Percentiles rank a stretch among this genome's conserved stretches.
These are phyloP conservation scores for Carpinus viminea DNA, from an alignment of 306 rosid species.

Conservation along the genomic window DNA sequence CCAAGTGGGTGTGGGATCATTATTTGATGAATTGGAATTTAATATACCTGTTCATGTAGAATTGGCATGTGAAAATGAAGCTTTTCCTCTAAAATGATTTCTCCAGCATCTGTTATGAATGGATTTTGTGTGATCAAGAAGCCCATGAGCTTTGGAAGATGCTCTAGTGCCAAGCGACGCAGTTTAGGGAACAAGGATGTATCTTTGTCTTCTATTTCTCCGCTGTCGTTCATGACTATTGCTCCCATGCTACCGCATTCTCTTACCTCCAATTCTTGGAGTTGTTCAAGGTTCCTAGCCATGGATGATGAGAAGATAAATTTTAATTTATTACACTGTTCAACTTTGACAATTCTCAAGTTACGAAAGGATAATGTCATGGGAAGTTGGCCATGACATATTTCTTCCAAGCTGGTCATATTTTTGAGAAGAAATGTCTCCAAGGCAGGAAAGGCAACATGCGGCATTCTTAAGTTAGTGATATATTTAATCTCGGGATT, in stretches of 20 bases:
- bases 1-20: too few species aligned
- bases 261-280: slow-evolving; percentile 11
- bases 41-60: not conserved
- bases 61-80: not conserved
- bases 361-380: not conserved
- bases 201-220: not conserved
- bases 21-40: too few species aligned
- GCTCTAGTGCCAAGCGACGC: not conserved
- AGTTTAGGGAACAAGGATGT: not conserved
- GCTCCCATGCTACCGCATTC: slow-evolving; percentile 4
- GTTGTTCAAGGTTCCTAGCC: not conserved
- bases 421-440: not conserved
- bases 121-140: not conserved
- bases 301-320: slow-evolving; percentile 9
- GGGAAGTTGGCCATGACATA: not conserved
- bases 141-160: not conserved
- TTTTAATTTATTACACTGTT: not conserved
- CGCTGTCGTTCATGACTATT: not conserved
- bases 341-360: not conserved
- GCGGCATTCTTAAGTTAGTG: too few species aligned
- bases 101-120: not conserved
- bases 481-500: not conserved
- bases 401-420: not conserved
- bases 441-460: not conserved
- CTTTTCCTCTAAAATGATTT: not conserved